Evolutionary conservation across 176 grass and related monocot species (phyloP), one percentile per base, ranked within the genome.

Genomic region (Lolium rigidum): DNA sequence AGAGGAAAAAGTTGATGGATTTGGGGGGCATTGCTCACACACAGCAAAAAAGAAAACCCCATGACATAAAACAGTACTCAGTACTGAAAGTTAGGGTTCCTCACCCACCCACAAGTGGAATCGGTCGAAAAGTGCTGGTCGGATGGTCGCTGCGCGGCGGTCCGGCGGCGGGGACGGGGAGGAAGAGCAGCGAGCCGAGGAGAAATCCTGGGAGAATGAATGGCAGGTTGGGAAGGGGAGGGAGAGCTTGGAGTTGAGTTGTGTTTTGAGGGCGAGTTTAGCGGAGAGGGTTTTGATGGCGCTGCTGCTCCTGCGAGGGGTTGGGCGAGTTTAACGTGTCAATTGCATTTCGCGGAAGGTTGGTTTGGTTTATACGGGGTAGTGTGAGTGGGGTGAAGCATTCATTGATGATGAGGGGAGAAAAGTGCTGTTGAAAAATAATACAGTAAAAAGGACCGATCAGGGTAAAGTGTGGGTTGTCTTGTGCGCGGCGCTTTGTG

Each of bases 201-300:
- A 28, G 25, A 3, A 16, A 35, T 35, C 13, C 12, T 2, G 2
- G 63, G 14, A 2, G n/a, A n/a, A n/a, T n/a, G 26, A 31, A 31
- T 35, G 62, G 3, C 10, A 0, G 61, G 24, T 64, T 64, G 5
- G 61, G 25, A 66, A 35, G 11, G 12, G 10, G 24, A 21, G 61
- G 24, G 0, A 44, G 5, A 6, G 31, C 4, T 41, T 41, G 24
- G 12, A 24, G 9, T 26, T n/a, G n/a, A n/a, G n/a, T n/a, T n/a
- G n/a, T n/a, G n/a, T n/a, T n/a, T 12, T 26, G 60, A 64, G 62
- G 62, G 62, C 62, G 62, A 66, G 62, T 16, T 66, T 35, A 66
- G 28, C 24, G 62, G 62, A 15, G 62, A 66, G 62, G 62, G 62
- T 66, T 66, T 66, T 61, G 59, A 24, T 65, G 25, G 22, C n/a